These are phyloP conservation scores for Talaromyces nanjingensis DNA, from an alignment of 495 filamentous ascomycete species.

Conservation along the genomic window DNA sequence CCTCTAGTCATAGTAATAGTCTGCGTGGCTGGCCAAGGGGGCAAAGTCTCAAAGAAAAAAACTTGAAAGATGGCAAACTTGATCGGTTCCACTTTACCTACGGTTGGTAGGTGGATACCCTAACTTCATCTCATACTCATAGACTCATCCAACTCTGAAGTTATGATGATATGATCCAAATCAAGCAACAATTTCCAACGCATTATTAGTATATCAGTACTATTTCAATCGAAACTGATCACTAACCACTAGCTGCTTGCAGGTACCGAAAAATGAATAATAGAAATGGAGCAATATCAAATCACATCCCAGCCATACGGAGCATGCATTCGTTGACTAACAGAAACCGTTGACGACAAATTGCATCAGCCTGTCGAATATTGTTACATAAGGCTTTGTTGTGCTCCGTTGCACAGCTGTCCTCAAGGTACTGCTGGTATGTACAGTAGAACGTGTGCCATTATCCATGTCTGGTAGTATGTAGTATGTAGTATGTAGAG, in stretches of 20 bases:
- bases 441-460: neutral
- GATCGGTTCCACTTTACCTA: neutral
- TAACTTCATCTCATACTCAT: neutral
- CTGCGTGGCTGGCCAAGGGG: neutral
- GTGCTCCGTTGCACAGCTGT: neutral
- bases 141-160: neutral
- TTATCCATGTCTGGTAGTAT: no score
- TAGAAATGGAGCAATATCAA: neutral
- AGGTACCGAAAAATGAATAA: neutral
- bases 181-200: neutral
- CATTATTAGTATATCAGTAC: neutral
- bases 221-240: neutral
- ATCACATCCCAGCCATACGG: neutral
- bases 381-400: neutral
- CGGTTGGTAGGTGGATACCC: neutral
- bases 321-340: slow-evolving; percentile 5
- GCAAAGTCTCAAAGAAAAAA: neutral
- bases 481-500: neutral
- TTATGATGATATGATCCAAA: no score
- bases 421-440: neutral
- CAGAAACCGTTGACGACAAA: slow-evolving; percentile 5
- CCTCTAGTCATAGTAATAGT: neutral
- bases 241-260: no score
- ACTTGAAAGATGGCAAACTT: neutral
- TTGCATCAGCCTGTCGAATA: neutral